Evolutionary conservation across 75 land plant species (phyloP).

Genomic region (Pinus tabuliformis): DNA sequence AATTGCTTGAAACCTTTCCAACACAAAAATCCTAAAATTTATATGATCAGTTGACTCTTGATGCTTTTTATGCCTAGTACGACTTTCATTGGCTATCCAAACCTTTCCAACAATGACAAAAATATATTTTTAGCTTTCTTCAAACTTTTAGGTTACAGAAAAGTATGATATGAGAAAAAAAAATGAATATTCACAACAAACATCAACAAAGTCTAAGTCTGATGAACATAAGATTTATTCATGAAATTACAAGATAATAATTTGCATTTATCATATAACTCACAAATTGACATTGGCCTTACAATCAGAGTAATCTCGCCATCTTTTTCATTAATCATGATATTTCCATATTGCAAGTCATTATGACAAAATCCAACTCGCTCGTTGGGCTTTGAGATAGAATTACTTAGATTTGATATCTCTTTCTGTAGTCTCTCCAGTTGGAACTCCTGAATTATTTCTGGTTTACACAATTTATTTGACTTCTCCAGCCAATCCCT

Average conservation of each 20-base stretch:
- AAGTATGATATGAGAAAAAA: neutral
- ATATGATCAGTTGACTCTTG: neutral
- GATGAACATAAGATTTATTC: neutral
- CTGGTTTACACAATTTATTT: constrained; percentile 18
- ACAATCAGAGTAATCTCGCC: constrained; percentile 37
- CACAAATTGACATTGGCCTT: constrained; percentile 10
- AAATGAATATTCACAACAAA: neutral
- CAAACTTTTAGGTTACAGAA: too few species aligned
- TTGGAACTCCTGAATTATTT: constrained; percentile 24
- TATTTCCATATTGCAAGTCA: constrained; percentile 52
- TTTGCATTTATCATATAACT: neutral
- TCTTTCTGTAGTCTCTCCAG: constrained; percentile 17
- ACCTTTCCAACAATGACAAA: neutral
- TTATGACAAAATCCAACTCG: constrained; percentile 49
- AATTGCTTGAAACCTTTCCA: too few species aligned
- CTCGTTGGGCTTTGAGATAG: constrained; percentile 16
- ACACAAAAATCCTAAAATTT: too few species aligned
- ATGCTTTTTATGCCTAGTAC: neutral
- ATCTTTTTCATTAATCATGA: constrained; percentile 35
- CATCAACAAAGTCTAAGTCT: neutral
- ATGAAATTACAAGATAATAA: neutral
- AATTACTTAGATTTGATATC: constrained; percentile 18
- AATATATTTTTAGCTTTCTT: too few species aligned
- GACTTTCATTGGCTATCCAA: neutral
- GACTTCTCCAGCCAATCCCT: constrained; percentile 41